A percentile compares a stretch with the other conserved stretches of the same genome.
Evolutionary conservation across 2,329 filamentous ascomycete genomes (phyloP).

Genomic region (Pseudogymnoascus sp.): DNA sequence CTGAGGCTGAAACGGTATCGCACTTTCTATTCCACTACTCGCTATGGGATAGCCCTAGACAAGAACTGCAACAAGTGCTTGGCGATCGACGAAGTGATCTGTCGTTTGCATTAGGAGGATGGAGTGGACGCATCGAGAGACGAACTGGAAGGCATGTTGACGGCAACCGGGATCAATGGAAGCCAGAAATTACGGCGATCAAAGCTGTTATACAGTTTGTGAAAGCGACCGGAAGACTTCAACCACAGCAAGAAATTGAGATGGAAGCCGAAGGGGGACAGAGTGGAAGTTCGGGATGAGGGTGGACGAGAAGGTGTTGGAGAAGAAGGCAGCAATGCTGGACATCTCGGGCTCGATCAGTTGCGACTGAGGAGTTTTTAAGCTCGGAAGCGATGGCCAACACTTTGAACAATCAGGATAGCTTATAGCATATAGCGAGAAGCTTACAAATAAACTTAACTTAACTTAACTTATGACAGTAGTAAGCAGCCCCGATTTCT

Average conservation of each 20-base stretch:
- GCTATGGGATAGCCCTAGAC: neutral
- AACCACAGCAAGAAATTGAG: neutral
- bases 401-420: constrained; percentile 3
- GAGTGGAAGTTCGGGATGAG: neutral
- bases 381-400: neutral
- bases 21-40: neutral
- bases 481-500: too few species aligned
- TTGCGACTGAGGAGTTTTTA: neutral
- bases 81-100: neutral
- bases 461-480: neutral
- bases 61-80: neutral
- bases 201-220: constrained; percentile 8
- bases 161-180: neutral
- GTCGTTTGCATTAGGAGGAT: neutral
- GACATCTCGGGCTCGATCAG: neutral
- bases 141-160: constrained; percentile 8
- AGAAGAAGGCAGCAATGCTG: neutral
- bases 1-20: neutral
- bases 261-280: neutral
- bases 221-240: constrained; percentile 3
- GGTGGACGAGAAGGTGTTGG: neutral
- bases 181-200: neutral
- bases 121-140: constrained; percentile 1
- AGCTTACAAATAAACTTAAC: constrained; percentile 6
- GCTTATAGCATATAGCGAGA: constrained; percentile 6